Evolutionary conservation across 768 basidiomycete species (phyloP).

Genomic region (Pleurotus cornucopiae): DNA sequence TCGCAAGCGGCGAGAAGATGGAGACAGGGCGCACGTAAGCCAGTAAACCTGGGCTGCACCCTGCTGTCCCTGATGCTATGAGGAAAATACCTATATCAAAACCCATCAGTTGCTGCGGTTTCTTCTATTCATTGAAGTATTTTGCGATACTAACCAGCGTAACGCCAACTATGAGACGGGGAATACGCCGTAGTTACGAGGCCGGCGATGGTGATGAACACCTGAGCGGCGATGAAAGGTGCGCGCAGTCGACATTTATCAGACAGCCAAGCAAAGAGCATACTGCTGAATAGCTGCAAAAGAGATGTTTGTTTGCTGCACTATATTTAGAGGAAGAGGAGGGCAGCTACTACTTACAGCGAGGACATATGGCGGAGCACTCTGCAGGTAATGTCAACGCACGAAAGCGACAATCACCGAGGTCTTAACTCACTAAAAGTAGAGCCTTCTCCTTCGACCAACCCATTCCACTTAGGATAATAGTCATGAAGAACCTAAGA

Average conservation of each 20-base stretch:
- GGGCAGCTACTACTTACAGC: constrained; percentile 29
- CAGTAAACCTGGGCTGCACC: constrained; percentile 42
- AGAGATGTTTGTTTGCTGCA: not conserved
- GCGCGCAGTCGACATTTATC: constrained; percentile 41
- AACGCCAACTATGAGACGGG: constrained; percentile 30
- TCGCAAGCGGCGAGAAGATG: not conserved
- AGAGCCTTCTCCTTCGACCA: constrained; percentile 39
- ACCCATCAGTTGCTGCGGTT: constrained; percentile 1
- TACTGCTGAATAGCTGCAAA: constrained; percentile 30
- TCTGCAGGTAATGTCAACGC: constrained; percentile 20
- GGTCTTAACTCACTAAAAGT: constrained; percentile 29
- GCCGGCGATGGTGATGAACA: constrained; percentile 36
- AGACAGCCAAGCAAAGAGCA: constrained; percentile 43
- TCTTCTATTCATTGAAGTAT: not conserved
- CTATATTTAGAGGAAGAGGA: constrained; percentile 4
- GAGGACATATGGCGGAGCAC: constrained; percentile 44
- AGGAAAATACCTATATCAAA: constrained; percentile 37
- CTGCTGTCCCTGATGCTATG: constrained; percentile 39
- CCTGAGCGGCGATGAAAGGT: constrained; percentile 37
- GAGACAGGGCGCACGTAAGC: constrained; percentile 36
- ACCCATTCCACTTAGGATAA: constrained; percentile 45
- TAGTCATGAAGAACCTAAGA: constrained; percentile 39
- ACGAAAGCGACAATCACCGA: not conserved
- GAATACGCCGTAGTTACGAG: constrained; percentile 37
- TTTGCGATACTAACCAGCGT: constrained; percentile 28